phyloP scores from a whole-genome alignment of 164 flowering plant genomes.

The Sextonia rubra region DNA sequence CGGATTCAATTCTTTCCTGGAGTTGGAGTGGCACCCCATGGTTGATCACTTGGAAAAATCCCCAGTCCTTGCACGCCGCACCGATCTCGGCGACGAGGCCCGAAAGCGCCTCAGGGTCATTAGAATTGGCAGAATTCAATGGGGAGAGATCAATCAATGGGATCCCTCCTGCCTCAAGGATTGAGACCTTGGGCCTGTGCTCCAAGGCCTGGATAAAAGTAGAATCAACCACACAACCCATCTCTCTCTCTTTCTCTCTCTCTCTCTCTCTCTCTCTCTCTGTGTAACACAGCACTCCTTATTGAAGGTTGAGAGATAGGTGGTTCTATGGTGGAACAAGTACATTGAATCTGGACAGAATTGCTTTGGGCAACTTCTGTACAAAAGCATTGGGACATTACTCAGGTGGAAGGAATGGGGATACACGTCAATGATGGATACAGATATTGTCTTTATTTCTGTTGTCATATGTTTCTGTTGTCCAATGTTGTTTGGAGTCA shows the following conservation, averaged over 20 bases:
- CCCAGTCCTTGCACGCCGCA: slow-evolving; percentile 54
- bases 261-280: neutral
- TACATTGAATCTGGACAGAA: too few relatives aligned
- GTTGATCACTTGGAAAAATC: slow-evolving; percentile 72
- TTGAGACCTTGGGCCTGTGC: slow-evolving; percentile 37
- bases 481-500: too few relatives aligned
- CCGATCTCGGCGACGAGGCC: slow-evolving; percentile 31
- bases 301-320: too few relatives aligned
- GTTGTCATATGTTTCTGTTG: too few relatives aligned
- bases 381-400: too few relatives aligned
- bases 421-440: too few relatives aligned
- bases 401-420: too few relatives aligned
- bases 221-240: slow-evolving; percentile 33
- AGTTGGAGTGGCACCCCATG: slow-evolving; percentile 51
- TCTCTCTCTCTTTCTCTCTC: slow-evolving; percentile 4
- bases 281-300: too few relatives aligned
- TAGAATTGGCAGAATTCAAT: slow-evolving; percentile 3
- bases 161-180: slow-evolving; percentile 27
- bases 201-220: slow-evolving; percentile 47
- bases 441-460: too few relatives aligned
- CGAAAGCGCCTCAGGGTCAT: neutral
- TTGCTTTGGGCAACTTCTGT: neutral
- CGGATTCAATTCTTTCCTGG: slow-evolving; percentile 19
- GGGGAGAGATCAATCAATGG: slow-evolving; percentile 50
- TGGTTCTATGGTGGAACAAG: too few relatives aligned